Conservation (phyloP, 108 stramenopile species). For the Cyclotella baltica region DNA sequence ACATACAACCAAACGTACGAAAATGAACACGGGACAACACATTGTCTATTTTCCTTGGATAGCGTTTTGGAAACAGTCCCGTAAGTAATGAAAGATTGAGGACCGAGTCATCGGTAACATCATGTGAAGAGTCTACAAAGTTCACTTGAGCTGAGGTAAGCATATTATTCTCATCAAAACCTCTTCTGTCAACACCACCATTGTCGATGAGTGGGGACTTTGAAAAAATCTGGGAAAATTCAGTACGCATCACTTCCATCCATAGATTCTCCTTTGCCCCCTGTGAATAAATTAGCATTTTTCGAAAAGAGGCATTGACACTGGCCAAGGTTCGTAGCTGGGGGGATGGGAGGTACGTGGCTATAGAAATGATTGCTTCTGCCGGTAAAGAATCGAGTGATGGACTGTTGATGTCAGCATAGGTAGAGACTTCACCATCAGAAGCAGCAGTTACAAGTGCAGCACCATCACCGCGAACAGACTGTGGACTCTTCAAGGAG, state of each 20-base stretch:
- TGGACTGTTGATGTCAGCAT: background rate
- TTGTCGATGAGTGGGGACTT: background rate
- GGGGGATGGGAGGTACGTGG: constrained; percentile 17
- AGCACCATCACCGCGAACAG: background rate
- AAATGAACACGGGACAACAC: background rate
- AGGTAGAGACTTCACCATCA: background rate
- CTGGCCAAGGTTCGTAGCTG: constrained; percentile 13
- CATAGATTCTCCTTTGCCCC: constrained; percentile 15
- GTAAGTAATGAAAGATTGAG: constrained; percentile 24
- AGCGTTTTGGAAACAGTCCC: constrained; percentile 13
- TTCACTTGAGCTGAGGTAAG: background rate
- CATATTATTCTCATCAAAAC: background rate
- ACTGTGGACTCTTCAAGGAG: too few species aligned
- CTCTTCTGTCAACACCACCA: too few species aligned
- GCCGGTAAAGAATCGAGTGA: constrained; percentile 7
- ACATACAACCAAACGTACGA: background rate
- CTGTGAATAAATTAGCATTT: background rate
- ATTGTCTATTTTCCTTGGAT: constrained; percentile 22
- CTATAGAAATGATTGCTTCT: constrained; percentile 21
- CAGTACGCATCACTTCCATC: constrained; percentile 2
- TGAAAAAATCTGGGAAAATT: constrained; percentile 17
- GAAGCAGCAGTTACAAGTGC: background rate
- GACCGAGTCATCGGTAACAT: background rate
- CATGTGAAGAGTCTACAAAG: constrained; percentile 7
- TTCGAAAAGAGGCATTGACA: background rate